Evolutionary conservation across 148 eudicot genomes (phyloP), one percentile per base, ranked within the genome.

Genomic region (Dianthus caryophyllus): DNA sequence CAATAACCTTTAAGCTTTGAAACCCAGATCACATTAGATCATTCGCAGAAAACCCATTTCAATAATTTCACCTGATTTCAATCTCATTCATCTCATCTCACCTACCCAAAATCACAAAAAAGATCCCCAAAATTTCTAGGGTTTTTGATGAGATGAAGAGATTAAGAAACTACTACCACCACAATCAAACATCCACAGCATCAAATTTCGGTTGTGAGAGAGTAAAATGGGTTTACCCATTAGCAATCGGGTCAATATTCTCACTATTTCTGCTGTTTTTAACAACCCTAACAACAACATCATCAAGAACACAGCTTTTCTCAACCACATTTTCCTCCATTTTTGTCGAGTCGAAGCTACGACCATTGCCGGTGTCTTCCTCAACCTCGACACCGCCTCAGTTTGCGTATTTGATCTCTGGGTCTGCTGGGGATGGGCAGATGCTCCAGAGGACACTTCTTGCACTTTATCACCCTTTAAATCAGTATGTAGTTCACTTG

Each of bases 321-420:
- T 64, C 86, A 68, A n/a, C 2, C 5, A 38, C 80, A 48, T 31
- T 77, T 38, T 43, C 84, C n/a, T 27, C 88, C 38, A 59, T 76
- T 13, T 91, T 84, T 27, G 84, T 91, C 11, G 97, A 91, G 67
- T 82, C 95, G 0, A 84, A 82, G 77, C 92, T 91, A 65, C 84
- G 31, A 6, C 85, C 96, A 0, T 15, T 88, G 1, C 81, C 85
- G 3, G 21, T 73, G 26, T 66, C 87, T 22, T 1, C 75, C 21
- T 18, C 66, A 10, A 83, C 85, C 2, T 84, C 90, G 0, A 84
- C 77, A 0, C 88, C 82, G 7, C 97, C 97, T 0, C 86, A 88
- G 0, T 67, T 91, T 16, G 97, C 92, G 16, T 91, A 91, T 76
- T 78, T 91, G 61, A 66, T 91, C 7, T 91, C 97, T 20, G 97